Percentiles rank a stretch among this genome's conserved stretches.
Evolutionary conservation across 2,329 filamentous ascomycete genomes (phyloP).

Genomic region (Penicillium sp.): DNA sequence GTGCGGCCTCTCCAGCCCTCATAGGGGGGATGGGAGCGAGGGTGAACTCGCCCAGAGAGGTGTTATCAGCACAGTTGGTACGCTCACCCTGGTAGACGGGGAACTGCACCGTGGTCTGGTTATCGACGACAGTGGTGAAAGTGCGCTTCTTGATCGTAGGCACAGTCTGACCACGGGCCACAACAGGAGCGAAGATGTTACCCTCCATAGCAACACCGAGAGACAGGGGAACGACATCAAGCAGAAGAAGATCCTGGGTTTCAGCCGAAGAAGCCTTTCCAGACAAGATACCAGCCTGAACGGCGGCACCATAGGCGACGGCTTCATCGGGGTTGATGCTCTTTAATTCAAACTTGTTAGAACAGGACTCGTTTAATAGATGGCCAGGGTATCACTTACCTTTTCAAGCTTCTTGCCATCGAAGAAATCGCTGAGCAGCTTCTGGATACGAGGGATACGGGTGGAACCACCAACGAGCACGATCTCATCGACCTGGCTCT

Average conservation of each 20-base stretch:
- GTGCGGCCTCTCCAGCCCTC: slow-evolving; percentile 89
- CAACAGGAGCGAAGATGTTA: slow-evolving; percentile 94
- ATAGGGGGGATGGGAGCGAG: slow-evolving; percentile 76
- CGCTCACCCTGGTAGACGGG: slow-evolving; percentile 92
- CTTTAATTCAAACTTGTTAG: too few relatives aligned
- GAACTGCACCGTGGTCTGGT: slow-evolving; percentile 78
- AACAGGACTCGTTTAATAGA: too few relatives aligned
- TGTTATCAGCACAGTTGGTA: slow-evolving; percentile 98
- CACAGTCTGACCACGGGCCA: slow-evolving; percentile 67
- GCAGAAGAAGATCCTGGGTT: slow-evolving; percentile 83
- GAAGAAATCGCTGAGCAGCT: slow-evolving; percentile 98
- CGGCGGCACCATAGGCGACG: slow-evolving; percentile 95
- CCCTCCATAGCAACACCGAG: slow-evolving; percentile 99
- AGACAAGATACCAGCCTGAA: slow-evolving; percentile 96
- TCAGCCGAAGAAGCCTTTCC: slow-evolving; percentile 95
- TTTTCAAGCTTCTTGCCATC: slow-evolving; percentile 99
- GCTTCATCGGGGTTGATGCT: slow-evolving; percentile 99
- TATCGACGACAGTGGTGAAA: slow-evolving; percentile 65
- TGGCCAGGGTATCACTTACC: too few relatives aligned
- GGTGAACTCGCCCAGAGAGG: slow-evolving; percentile 92
- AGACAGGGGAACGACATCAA: slow-evolving; percentile 92
- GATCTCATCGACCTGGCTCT: slow-evolving; percentile 91
- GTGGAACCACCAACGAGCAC: slow-evolving; percentile 98
- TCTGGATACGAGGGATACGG: slow-evolving; percentile 98
- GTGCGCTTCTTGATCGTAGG: slow-evolving; percentile 76